Evolutionary conservation across 108 stramenopile genomes (phyloP).

Genomic region (Cyclotella sp.): DNA sequence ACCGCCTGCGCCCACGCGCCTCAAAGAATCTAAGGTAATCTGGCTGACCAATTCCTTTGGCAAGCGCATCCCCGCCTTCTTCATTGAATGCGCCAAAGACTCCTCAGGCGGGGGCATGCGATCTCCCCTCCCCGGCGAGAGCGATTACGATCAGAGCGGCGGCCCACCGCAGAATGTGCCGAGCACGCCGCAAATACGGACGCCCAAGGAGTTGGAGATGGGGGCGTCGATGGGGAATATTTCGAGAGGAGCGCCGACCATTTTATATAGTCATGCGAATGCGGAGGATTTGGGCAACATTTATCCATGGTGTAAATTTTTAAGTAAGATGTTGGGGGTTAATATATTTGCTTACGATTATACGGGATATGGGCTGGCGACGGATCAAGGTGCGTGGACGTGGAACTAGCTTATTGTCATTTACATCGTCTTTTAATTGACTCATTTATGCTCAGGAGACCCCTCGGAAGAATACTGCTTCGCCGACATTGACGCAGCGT

Average conservation of each 20-base stretch:
- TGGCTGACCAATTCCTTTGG: slow-evolving; percentile 85
- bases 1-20: slow-evolving; percentile 86
- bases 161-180: slow-evolving; percentile 8
- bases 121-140: slow-evolving; percentile 52
- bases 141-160: slow-evolving; percentile 1
- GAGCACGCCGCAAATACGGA: slow-evolving; percentile 54
- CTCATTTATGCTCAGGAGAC: slow-evolving; percentile 44
- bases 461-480: slow-evolving; percentile 94
- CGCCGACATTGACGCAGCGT: slow-evolving; percentile 93
- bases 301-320: slow-evolving; percentile 91
- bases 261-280: slow-evolving; percentile 93
- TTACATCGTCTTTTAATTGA: background rate
- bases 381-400: slow-evolving; percentile 71
- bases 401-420: background rate
- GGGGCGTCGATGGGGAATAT: slow-evolving; percentile 17
- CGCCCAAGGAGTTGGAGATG: slow-evolving; percentile 52
- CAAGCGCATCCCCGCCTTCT: slow-evolving; percentile 84
- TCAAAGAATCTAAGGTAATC: slow-evolving; percentile 91
- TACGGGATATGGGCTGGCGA: slow-evolving; percentile 93
- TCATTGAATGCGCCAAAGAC: slow-evolving; percentile 68
- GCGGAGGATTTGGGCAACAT: slow-evolving; percentile 95
- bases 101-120: slow-evolving; percentile 43
- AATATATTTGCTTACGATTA: slow-evolving; percentile 99
- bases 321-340: slow-evolving; percentile 90
- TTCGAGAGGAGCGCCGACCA: slow-evolving; percentile 65